phyloP scores from a whole-genome alignment of 768 basidiomycete species.

The Collybiopsis luxurians region DNA sequence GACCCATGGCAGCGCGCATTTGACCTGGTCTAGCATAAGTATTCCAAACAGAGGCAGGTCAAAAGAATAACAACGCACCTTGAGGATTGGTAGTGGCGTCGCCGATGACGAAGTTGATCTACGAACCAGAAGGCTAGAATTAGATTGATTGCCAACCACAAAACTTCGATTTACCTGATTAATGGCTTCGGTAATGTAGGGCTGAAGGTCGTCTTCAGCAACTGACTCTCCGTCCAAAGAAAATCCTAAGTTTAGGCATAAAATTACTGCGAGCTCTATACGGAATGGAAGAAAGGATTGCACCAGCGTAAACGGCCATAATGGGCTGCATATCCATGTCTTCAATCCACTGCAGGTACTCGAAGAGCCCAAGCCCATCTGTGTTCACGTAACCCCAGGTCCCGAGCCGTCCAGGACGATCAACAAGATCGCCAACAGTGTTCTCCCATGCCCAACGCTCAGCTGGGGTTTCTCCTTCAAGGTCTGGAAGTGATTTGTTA shows the following conservation, averaged over 20 bases:
- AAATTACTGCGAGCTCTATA: no score
- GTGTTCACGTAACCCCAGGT: constrained; percentile 64
- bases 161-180: background rate
- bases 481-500: background rate
- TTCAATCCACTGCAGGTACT: constrained; percentile 26
- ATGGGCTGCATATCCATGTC: constrained; percentile 55
- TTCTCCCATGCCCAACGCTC: constrained; percentile 66
- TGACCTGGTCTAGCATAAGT: constrained; percentile 34
- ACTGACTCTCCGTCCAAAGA: no score
- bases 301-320: constrained; percentile 23
- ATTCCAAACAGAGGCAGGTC: no score
- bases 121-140: no score
- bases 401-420: constrained; percentile 57
- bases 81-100: constrained; percentile 41
- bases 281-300: no score
- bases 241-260: no score
- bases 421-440: constrained; percentile 51
- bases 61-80: constrained; percentile 18
- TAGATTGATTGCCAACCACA: no score
- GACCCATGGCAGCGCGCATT: constrained; percentile 53
- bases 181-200: no score
- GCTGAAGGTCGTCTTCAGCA: no score
- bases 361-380: constrained; percentile 39
- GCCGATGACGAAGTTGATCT: constrained; percentile 39
- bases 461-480: constrained; percentile 49